phyloP scores from a whole-genome alignment of 768 basidiomycete genomes.

The Naematelia aurantialba region DNA sequence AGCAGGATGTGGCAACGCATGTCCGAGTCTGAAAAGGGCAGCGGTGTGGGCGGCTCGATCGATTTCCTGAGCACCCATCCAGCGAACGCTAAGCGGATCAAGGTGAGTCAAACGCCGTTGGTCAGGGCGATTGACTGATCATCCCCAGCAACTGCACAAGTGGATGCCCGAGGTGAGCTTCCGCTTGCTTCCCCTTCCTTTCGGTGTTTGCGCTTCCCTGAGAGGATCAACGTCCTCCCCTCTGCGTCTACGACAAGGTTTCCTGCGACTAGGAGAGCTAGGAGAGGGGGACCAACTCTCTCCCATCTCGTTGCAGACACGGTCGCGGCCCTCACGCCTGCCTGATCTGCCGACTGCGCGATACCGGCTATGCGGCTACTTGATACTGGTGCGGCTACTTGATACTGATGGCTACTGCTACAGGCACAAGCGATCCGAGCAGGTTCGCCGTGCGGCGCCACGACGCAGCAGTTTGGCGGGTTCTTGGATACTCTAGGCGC shows the following conservation, averaged over 20 bases:
- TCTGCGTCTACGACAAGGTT: too few species aligned
- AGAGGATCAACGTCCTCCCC: too few species aligned
- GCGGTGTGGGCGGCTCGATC: slow-evolving; percentile 35
- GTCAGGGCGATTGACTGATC: not conserved
- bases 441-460: slow-evolving; percentile 41
- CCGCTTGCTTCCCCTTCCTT: too few species aligned
- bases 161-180: slow-evolving; percentile 46
- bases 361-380: too few species aligned
- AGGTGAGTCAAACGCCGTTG: slow-evolving; percentile 55
- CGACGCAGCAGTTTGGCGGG: slow-evolving; percentile 34
- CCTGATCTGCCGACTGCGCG: too few species aligned
- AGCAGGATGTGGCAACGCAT: slow-evolving; percentile 69
- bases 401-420: not conserved
- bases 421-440: slow-evolving; percentile 45
- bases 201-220: too few species aligned
- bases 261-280: too few species aligned
- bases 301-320: too few species aligned
- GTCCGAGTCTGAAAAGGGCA: slow-evolving; percentile 56
- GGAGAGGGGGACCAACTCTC: too few species aligned
- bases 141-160: slow-evolving; percentile 31
- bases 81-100: slow-evolving; percentile 64
- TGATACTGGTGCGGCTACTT: not conserved
- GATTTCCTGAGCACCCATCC: slow-evolving; percentile 83
- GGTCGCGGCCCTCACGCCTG: too few species aligned
- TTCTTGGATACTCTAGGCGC: slow-evolving; percentile 35